Conservation (phyloP, 2,329 filamentous ascomycete genomes). For the Arthrobotrys sinensis region DNA sequence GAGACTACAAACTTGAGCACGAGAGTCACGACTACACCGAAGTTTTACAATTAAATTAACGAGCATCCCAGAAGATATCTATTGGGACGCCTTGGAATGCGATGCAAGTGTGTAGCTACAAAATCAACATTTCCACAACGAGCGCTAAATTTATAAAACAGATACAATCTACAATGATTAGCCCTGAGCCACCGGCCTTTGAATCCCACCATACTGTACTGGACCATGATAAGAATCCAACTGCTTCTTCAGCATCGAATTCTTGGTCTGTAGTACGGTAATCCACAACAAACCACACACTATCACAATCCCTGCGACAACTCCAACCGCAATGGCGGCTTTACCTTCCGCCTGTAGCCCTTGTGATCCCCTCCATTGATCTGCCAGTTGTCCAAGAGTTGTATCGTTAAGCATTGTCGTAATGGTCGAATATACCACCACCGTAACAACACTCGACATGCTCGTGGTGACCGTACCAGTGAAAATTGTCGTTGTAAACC, state of each 20-base stretch:
- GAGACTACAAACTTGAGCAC: too few species aligned
- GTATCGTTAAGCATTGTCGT: background rate
- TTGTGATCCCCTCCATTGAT: background rate
- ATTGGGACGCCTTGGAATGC: too few species aligned
- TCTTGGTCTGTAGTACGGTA: background rate
- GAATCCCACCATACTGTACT: background rate
- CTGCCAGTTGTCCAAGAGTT: background rate
- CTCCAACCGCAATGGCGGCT: slow-evolving; percentile 1
- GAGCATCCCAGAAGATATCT: too few species aligned
- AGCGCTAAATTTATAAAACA: too few species aligned
- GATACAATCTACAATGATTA: too few species aligned
- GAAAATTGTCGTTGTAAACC: background rate
- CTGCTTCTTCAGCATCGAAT: background rate
- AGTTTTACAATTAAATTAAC: too few species aligned
- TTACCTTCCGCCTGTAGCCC: background rate
- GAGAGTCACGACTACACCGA: too few species aligned
- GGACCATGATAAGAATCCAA: background rate
- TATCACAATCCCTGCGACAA: background rate
- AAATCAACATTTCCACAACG: too few species aligned
- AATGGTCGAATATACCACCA: background rate
- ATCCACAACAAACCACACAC: background rate
- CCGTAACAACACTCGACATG: background rate
- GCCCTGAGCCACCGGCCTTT: background rate
- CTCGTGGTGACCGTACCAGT: background rate
- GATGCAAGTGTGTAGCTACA: too few species aligned